Percentiles rank a stretch among this genome's conserved stretches.
These are phyloP conservation scores for Naganishia friedmannii DNA, from an alignment of 768 basidiomycete species.

Conservation along the genomic window DNA sequence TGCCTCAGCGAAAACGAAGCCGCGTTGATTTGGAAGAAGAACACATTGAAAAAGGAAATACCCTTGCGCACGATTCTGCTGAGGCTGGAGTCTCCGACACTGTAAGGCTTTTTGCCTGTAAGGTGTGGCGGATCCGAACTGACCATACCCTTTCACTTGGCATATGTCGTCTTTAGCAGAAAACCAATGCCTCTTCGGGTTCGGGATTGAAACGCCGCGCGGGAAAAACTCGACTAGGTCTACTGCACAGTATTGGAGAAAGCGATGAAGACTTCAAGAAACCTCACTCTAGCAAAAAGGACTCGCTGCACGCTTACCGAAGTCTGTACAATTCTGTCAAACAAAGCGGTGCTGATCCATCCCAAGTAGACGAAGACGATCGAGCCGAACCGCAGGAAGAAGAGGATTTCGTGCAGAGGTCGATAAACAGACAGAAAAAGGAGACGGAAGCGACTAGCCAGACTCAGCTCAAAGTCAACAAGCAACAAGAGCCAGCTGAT, in stretches of 20 bases:
- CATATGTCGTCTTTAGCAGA: neutral
- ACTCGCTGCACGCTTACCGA: constrained; percentile 15
- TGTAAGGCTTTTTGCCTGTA: neutral
- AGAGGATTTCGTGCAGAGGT: constrained; percentile 38
- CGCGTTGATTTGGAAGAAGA: neutral
- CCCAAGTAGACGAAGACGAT: neutral
- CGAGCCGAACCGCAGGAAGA: constrained; percentile 26
- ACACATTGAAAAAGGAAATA: neutral
- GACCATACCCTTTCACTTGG: neutral
- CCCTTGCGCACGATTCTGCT: constrained; percentile 6
- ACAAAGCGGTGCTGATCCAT: constrained; percentile 6
- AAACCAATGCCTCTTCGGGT: constrained; percentile 4
- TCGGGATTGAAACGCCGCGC: constrained; percentile 20
- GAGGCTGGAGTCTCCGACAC: neutral
- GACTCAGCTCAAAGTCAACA: neutral
- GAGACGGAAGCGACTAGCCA: constrained; percentile 26
- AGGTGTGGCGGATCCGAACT: neutral
- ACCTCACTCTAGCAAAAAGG: constrained; percentile 17
- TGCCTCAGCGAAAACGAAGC: constrained; percentile 1
- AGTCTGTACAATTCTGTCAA: constrained; percentile 34
- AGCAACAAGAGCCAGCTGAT: constrained; percentile 30
- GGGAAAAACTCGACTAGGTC: neutral
- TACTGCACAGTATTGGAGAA: constrained; percentile 15
- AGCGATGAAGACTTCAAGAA: constrained; percentile 11
- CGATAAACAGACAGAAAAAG: constrained; percentile 33